A percentile compares a stretch with the other conserved stretches of the same genome.
Evolutionary conservation across 1,139 yeast genomes (phyloP).

Genomic region (Sugiyamaella paludigena): DNA sequence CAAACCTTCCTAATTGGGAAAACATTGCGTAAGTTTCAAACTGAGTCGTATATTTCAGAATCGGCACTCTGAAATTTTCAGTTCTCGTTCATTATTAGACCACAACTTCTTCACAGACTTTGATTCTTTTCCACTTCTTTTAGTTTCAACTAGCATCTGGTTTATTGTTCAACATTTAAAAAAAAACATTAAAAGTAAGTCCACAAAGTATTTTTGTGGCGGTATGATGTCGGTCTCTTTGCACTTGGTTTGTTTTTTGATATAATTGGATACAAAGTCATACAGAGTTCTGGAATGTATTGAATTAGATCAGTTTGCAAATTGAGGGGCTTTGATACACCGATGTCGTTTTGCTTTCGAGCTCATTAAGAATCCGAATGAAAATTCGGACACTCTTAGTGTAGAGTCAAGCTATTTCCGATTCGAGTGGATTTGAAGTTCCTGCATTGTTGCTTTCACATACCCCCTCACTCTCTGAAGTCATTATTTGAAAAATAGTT

Average conservation of each 20-base stretch:
- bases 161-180: no score
- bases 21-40: neutral
- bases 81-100: no score
- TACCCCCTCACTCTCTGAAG: no score
- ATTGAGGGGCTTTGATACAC: constrained; percentile 18
- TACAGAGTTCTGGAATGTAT: neutral
- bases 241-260: constrained; percentile 15
- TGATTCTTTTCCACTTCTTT: constrained; percentile 3
- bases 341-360: constrained; percentile 9
- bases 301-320: constrained; percentile 4
- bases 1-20: constrained; percentile 7
- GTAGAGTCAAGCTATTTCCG: neutral
- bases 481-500: no score
- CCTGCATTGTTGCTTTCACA: neutral
- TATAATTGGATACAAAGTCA: neutral
- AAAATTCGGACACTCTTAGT: constrained; percentile 8
- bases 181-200: neutral
- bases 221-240: constrained; percentile 18
- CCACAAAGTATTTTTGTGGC: neutral
- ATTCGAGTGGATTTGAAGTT: constrained; percentile 3
- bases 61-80: neutral
- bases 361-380: neutral
- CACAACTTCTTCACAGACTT: no score
- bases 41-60: constrained; percentile 10
- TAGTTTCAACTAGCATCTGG: neutral